Percentiles rank a stretch among this genome's conserved stretches.
Conservation (phyloP, 2,329 filamentous ascomycete species). For the Talaromyces sp. region DNA sequence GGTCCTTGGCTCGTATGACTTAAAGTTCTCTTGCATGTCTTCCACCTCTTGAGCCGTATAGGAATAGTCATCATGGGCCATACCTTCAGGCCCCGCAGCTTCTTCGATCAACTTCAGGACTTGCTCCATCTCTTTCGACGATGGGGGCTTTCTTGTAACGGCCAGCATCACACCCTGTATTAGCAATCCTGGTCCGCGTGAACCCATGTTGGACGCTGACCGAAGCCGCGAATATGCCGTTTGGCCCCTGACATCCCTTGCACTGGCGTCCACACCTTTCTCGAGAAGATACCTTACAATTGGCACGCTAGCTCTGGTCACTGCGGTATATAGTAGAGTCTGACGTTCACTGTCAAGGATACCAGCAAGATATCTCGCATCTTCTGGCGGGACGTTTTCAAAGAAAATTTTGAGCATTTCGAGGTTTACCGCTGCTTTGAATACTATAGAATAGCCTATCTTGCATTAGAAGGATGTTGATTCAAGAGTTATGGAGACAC, state of each 20-base stretch:
- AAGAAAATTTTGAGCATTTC: background rate
- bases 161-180: background rate
- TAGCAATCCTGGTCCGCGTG: background rate
- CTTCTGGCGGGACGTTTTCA: background rate
- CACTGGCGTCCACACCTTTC: background rate
- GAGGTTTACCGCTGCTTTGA: background rate
- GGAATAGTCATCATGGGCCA: background rate
- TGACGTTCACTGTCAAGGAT: background rate
- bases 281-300: background rate
- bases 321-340: background rate
- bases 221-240: background rate
- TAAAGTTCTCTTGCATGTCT: conserved; percentile 1
- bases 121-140: background rate
- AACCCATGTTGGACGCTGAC: background rate
- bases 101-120: background rate
- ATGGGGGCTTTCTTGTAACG: background rate
- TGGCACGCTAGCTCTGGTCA: background rate
- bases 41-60: conserved; percentile 2
- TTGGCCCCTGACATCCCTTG: background rate
- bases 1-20: background rate
- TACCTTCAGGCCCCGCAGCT: background rate
- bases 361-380: background rate
- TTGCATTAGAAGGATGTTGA: background rate
- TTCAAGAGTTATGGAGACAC: background rate
- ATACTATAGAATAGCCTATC: background rate